Base-by-base conservation (phyloP, 2,329 filamentous ascomycete species). In the Raffaelea albimanens region DNA sequence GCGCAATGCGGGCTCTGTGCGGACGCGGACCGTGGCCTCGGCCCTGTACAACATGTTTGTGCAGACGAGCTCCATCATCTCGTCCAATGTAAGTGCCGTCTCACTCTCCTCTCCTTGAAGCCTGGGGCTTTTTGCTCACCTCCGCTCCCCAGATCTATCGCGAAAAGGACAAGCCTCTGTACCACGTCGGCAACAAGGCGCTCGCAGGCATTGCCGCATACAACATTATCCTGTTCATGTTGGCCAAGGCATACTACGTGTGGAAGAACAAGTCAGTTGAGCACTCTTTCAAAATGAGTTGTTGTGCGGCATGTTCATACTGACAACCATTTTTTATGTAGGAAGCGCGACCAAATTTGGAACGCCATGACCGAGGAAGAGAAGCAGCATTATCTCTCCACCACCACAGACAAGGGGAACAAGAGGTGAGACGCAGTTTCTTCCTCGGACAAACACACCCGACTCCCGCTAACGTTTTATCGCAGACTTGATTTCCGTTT, bases 41-140 rank as follows among this genome's bases (percentile, higher is more conserved):
- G 79, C 78, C 0, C 51, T 81, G 9, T 83, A 83, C 63, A 83
- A 83, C 55, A 74, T 73, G 69, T 64, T 63, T 20, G 68, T 72
- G 0, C 71, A 73, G 49, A 63, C 66, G 0, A 63, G 64, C 21
- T 66, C 59, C 43, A 69, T 73, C 44, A 64, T 68, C 22, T 57
- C 63, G 0, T 66, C 66, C 3, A 71, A 71, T 23, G 58, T 61
- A 38, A 51, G 59, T 49, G 14, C 10, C 10, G 25, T 9, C 5
- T 9, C 25, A 13, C 34, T 38, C 3, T 34, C 14, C 31, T 16
- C 9, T 16, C 16, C 31, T n/a, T n/a, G n/a, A n/a, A n/a, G n/a
- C n/a, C n/a, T n/a, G n/a, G n/a, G n/a, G n/a, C n/a, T n/a, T n/a
- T n/a, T n/a, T n/a, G 31, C 16, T 34, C 31, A 10, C 31, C 18